phyloP scores from a whole-genome alignment of 2,329 filamentous ascomycete genomes.

The Teratosphaeria zuluensis region DNA sequence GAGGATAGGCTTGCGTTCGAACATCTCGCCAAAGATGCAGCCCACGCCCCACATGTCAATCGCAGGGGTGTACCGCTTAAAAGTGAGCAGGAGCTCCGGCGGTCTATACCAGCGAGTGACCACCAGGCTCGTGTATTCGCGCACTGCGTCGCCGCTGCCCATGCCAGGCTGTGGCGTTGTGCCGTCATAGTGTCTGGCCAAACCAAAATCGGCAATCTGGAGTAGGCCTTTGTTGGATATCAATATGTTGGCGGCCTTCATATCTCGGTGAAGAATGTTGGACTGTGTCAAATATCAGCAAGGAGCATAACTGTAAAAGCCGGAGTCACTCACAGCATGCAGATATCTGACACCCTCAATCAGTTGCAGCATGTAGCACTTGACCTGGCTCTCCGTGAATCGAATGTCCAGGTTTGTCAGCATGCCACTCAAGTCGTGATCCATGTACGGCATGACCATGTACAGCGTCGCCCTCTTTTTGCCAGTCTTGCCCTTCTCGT shows the following conservation, averaged over 20 bases:
- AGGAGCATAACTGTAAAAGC: background rate
- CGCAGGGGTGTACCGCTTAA: constrained; percentile 88
- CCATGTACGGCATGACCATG: constrained; percentile 99
- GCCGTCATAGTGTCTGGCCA: constrained; percentile 89
- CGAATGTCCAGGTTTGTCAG: constrained; percentile 87
- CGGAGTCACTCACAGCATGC: constrained; percentile 53
- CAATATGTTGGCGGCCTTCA: constrained; percentile 96
- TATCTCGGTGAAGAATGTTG: constrained; percentile 86
- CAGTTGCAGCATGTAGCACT: constrained; percentile 93
- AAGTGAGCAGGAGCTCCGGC: constrained; percentile 78
- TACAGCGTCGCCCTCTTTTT: constrained; percentile 72
- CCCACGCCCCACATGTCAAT: constrained; percentile 98
- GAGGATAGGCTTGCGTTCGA: constrained; percentile 84
- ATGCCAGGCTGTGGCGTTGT: constrained; percentile 63
- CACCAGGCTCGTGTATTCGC: constrained; percentile 93
- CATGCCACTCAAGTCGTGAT: constrained; percentile 93
- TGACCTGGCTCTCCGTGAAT: constrained; percentile 85
- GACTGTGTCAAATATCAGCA: constrained; percentile 18
- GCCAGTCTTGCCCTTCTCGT: constrained; percentile 31
- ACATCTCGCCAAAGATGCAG: constrained; percentile 98
- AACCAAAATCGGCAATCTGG: constrained; percentile 94
- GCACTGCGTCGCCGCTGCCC: constrained; percentile 71
- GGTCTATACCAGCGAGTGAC: constrained; percentile 96
- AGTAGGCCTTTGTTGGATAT: constrained; percentile 91
- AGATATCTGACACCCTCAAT: constrained; percentile 83